Conservation (phyloP, 352 stramenopile species). For the Phytophthora palmivora region DNA sequence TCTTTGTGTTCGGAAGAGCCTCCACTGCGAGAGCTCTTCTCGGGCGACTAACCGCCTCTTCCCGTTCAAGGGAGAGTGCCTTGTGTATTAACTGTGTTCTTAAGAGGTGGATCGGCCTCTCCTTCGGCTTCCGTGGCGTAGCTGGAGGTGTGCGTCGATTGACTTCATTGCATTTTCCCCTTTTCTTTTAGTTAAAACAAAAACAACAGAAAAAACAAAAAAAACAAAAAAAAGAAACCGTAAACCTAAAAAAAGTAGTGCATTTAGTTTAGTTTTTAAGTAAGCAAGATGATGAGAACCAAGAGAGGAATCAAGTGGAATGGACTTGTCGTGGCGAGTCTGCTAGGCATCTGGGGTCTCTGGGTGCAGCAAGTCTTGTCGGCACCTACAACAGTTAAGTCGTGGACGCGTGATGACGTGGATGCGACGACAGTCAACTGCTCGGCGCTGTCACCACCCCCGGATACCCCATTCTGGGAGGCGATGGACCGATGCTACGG, state of each 20-base stretch:
- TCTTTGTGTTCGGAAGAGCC: conserved; percentile 10
- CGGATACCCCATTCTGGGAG: conserved; percentile 64
- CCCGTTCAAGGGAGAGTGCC: conserved; percentile 1
- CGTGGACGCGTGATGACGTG: conserved; percentile 35
- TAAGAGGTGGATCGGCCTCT: conserved; percentile 17
- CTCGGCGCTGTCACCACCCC: conserved; percentile 54
- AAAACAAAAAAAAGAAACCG: conserved; percentile 17
- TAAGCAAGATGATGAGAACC: conserved; percentile 22
- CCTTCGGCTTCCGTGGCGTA: conserved; percentile 14
- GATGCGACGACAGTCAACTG: conserved; percentile 48
- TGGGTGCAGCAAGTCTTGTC: conserved; percentile 22
- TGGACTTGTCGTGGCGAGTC: conserved; percentile 18
- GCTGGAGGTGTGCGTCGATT: conserved; percentile 17
- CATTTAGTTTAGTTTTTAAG: conserved; percentile 14
- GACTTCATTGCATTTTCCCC: conserved; percentile 13
- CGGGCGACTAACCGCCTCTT: conserved; percentile 12
- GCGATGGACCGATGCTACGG: conserved; percentile 72
- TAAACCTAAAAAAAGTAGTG: conserved; percentile 20
- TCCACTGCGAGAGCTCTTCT: conserved; percentile 21
- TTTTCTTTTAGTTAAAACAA: conserved; percentile 18
- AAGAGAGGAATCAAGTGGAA: conserved; percentile 18
- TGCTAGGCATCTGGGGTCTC: conserved; percentile 30
- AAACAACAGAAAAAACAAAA: conserved; percentile 18
- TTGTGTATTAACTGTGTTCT: conserved; percentile 19
- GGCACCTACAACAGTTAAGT: conserved; percentile 25